Percentiles rank a stretch among this genome's conserved stretches.
Conservation (phyloP, 2,329 filamentous ascomycete genomes). For the Chaetothyriales sp. region DNA sequence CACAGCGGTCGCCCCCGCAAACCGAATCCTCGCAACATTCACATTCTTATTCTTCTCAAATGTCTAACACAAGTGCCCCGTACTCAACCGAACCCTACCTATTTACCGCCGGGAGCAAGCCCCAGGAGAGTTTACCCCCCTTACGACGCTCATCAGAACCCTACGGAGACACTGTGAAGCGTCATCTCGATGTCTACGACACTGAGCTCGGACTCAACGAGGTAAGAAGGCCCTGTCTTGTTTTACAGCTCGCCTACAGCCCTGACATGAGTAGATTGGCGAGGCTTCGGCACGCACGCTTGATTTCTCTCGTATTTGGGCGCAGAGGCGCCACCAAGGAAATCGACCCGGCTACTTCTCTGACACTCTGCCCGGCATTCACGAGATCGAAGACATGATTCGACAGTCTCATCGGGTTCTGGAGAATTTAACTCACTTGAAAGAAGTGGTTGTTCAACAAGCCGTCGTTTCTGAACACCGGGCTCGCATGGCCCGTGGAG, state of each 20-base stretch:
- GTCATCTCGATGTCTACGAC: slow-evolving; percentile 49
- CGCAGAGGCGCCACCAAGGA: slow-evolving; percentile 28
- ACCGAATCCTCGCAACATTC: neutral
- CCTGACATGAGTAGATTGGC: slow-evolving; percentile 24
- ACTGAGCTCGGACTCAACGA: slow-evolving; percentile 36
- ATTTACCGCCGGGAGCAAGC: slow-evolving; percentile 9
- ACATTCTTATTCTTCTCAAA: neutral
- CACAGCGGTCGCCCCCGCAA: neutral
- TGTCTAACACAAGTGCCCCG: neutral
- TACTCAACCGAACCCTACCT: slow-evolving; percentile 5
- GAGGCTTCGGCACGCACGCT: slow-evolving; percentile 30
- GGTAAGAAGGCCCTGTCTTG: slow-evolving; percentile 23
- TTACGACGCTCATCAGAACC: slow-evolving; percentile 14
- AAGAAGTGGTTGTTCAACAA: slow-evolving; percentile 45
- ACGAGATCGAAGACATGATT: slow-evolving; percentile 34
- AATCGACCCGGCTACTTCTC: slow-evolving; percentile 29
- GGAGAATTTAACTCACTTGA: slow-evolving; percentile 42
- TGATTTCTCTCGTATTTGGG: slow-evolving; percentile 32
- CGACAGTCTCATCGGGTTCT: slow-evolving; percentile 30
- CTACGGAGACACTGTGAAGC: slow-evolving; percentile 39
- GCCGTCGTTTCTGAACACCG: slow-evolving; percentile 43
- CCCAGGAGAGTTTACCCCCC: slow-evolving; percentile 4
- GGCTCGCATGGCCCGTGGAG: slow-evolving; percentile 19
- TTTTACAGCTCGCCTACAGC: slow-evolving; percentile 1
- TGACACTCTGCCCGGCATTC: slow-evolving; percentile 28